Percentiles rank a stretch among this genome's conserved stretches.
Conservation (phyloP, 495 filamentous ascomycete genomes). For the Penicillium parvum region DNA sequence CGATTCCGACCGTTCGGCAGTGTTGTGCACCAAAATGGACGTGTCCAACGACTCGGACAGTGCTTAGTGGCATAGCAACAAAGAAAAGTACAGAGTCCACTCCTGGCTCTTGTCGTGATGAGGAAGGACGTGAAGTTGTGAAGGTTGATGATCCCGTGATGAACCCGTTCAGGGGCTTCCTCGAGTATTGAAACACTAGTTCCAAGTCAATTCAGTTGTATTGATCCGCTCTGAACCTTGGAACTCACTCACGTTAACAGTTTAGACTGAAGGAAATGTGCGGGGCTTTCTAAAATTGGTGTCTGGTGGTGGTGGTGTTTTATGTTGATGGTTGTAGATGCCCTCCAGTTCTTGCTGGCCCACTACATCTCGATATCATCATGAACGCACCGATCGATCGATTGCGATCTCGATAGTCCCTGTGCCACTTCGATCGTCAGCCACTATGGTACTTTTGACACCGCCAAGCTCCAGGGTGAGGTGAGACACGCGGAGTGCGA, state of each 20-base stretch:
- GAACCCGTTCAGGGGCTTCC: background rate
- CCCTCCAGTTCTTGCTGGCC: slow-evolving; percentile 1
- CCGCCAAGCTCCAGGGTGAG: background rate
- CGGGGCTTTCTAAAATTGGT: too few species aligned
- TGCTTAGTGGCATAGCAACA: background rate
- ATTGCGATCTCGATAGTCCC: slow-evolving; percentile 12
- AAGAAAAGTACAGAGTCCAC: too few species aligned
- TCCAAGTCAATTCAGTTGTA: background rate
- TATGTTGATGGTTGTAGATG: too few species aligned
- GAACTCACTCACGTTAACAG: too few species aligned
- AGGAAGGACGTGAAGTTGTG: too few species aligned
- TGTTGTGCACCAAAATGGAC: background rate
- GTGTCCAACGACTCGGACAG: background rate
- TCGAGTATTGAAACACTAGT: background rate
- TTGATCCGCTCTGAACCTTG: background rate
- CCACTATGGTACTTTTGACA: slow-evolving; percentile 6
- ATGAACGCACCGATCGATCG: slow-evolving; percentile 24
- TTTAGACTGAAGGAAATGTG: too few species aligned
- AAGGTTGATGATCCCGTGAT: background rate
- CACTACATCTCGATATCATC: slow-evolving; percentile 7
- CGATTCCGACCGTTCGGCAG: slow-evolving; percentile 9
- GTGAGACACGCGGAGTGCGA: background rate
- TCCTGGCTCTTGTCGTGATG: too few species aligned
- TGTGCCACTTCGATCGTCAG: background rate
- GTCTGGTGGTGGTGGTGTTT: too few species aligned